A percentile compares a stretch with the other conserved stretches of the same genome.
Conservation (phyloP, 2,329 filamentous ascomycete genomes). For the Dothistroma pini region DNA sequence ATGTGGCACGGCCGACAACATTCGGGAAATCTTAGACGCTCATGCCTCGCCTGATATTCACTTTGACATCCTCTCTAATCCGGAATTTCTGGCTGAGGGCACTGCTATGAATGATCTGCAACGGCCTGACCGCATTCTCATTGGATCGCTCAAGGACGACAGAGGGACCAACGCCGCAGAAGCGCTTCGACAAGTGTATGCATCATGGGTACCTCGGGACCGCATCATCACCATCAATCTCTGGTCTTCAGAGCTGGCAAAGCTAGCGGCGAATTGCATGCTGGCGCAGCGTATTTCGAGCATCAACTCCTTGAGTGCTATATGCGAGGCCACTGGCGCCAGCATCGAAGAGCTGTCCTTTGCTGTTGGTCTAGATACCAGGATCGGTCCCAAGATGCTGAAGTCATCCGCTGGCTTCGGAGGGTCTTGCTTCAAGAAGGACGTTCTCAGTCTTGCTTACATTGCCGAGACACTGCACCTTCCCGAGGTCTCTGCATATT, state of each 20-base stretch:
- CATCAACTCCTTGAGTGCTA: constrained; percentile 76
- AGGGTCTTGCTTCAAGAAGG: constrained; percentile 78
- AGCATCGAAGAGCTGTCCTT: constrained; percentile 69
- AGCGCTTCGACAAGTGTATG: constrained; percentile 63
- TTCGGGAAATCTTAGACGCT: constrained; percentile 60
- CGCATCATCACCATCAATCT: constrained; percentile 69
- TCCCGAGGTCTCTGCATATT: constrained; percentile 70
- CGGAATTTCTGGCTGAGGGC: constrained; percentile 76
- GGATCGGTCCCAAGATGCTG: constrained; percentile 70
- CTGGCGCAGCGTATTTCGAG: constrained; percentile 75
- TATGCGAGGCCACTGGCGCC: constrained; percentile 73
- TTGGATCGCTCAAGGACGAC: constrained; percentile 63
- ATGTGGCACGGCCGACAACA: constrained; percentile 66
- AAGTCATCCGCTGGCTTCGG: constrained; percentile 75
- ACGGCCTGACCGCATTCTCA: constrained; percentile 68
- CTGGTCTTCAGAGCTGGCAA: constrained; percentile 75
- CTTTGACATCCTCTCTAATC: constrained; percentile 77
- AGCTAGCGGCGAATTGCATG: constrained; percentile 76
- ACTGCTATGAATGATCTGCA: constrained; percentile 70
- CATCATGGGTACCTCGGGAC: constrained; percentile 63
- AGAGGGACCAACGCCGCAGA: constrained; percentile 60
- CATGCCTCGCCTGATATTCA: constrained; percentile 57
- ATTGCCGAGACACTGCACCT: constrained; percentile 67
- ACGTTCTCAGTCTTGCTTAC: constrained; percentile 70
- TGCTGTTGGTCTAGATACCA: constrained; percentile 62